Evolutionary conservation across 257 asterid genomes (phyloP).

Genomic region (Perilla frutescens): DNA sequence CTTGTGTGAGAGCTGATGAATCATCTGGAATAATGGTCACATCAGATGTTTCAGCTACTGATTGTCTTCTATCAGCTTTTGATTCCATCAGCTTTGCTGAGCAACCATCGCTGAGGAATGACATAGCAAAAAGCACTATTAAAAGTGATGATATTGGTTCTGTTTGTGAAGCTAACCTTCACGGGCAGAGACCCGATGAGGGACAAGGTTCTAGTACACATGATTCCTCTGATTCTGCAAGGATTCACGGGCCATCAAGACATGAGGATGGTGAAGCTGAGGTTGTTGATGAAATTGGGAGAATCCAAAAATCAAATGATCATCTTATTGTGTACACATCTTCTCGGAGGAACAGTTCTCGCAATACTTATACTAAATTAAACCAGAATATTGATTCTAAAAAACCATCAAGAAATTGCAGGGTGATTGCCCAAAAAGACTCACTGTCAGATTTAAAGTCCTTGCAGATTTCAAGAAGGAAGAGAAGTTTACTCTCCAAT

Average conservation of each 20-base stretch:
- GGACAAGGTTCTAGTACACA: conserved; percentile 35
- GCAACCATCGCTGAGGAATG: conserved; percentile 35
- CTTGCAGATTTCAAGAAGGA: conserved; percentile 60
- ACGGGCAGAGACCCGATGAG: conserved; percentile 42
- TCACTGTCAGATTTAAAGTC: conserved; percentile 49
- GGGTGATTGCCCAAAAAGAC: conserved; percentile 42
- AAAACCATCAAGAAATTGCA: conserved; percentile 41
- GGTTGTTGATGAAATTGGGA: conserved; percentile 45
- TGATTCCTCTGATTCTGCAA: conserved; percentile 31
- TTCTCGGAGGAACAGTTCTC: conserved; percentile 42
- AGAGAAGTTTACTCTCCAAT: conserved; percentile 59
- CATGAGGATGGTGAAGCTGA: conserved; percentile 39
- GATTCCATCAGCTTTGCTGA: conserved; percentile 50
- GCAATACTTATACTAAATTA: conserved; percentile 27
- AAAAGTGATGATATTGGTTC: conserved; percentile 40
- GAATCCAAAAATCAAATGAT: conserved; percentile 39
- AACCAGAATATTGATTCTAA: conserved; percentile 41
- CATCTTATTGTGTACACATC: conserved; percentile 47
- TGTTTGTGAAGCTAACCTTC: conserved; percentile 35
- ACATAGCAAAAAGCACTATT: conserved; percentile 35
- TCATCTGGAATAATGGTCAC: conserved; percentile 39
- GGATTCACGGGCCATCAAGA: conserved; percentile 34
- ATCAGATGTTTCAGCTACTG: conserved; percentile 50
- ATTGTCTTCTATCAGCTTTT: conserved; percentile 53
- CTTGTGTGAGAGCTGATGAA: conserved; percentile 39